phyloP scores from a whole-genome alignment of 176 grass and related monocot genomes.

The Carex littledalei region DNA sequence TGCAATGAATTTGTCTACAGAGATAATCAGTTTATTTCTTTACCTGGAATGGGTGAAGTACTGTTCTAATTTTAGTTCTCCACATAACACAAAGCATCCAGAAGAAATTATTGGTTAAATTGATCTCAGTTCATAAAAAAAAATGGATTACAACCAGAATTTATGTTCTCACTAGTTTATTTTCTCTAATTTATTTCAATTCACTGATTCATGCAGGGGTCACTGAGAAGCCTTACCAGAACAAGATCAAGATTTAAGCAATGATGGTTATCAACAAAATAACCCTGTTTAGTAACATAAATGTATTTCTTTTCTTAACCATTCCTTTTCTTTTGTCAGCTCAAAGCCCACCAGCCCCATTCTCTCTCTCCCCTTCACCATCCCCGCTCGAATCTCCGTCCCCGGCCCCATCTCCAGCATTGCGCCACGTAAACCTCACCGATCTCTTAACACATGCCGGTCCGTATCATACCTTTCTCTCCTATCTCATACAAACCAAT shows the following conservation, averaged over 20 bases:
- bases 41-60: not conserved
- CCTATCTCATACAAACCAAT: constrained; percentile 61
- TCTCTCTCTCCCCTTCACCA: not conserved
- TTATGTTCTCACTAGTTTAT: not conserved
- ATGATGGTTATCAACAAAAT: constrained; percentile 17
- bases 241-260: not conserved
- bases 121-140: not conserved
- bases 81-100: not conserved
- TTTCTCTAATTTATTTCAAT: not conserved
- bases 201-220: constrained; percentile 2
- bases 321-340: constrained; percentile 12
- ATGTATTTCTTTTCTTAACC: not conserved
- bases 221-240: constrained; percentile 3
- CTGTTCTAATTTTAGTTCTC: not conserved
- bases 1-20: not conserved
- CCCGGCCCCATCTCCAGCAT: constrained; percentile 46
- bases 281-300: constrained; percentile 14
- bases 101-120: not conserved
- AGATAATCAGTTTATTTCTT: not conserved
- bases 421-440: constrained; percentile 56
- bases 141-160: not conserved
- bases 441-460: constrained; percentile 63
- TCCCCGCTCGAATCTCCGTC: constrained; percentile 28
- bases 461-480: constrained; percentile 81
- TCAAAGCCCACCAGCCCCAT: constrained; percentile 11